Conservation (phyloP, 768 basidiomycete genomes). For the Zangia roseola region DNA sequence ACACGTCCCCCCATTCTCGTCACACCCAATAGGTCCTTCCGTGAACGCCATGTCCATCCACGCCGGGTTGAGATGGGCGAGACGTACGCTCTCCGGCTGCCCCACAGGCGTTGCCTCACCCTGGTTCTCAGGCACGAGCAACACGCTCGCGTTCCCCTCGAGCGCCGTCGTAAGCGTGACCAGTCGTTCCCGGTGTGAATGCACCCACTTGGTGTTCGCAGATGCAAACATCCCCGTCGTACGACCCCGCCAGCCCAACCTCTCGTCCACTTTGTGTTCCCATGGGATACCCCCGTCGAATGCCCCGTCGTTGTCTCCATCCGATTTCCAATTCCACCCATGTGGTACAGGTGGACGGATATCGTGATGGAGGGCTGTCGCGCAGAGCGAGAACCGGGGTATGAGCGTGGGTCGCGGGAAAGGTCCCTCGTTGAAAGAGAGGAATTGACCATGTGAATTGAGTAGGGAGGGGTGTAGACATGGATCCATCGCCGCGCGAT, state of each 20-base stretch:
- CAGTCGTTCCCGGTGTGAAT: slow-evolving; percentile 50
- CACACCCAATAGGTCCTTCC: slow-evolving; percentile 44
- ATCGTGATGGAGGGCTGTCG: slow-evolving; percentile 52
- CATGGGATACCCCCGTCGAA: slow-evolving; percentile 56
- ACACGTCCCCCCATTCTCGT: slow-evolving; percentile 33
- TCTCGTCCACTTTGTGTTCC: slow-evolving; percentile 60
- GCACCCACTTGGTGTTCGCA: slow-evolving; percentile 42
- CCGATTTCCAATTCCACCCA: slow-evolving; percentile 45
- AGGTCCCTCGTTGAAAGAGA: slow-evolving; percentile 48
- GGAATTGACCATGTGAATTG: slow-evolving; percentile 49
- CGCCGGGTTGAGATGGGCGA: slow-evolving; percentile 47
- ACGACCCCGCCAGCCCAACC: slow-evolving; percentile 70
- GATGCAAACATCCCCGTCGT: slow-evolving; percentile 62
- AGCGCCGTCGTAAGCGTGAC: slow-evolving; percentile 43
- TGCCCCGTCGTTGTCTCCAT: slow-evolving; percentile 16
- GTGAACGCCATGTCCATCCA: slow-evolving; percentile 63
- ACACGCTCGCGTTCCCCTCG: slow-evolving; percentile 37
- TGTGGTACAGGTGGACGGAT: slow-evolving; percentile 51
- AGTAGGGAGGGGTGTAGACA: slow-evolving; percentile 37
- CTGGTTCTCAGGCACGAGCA: slow-evolving; percentile 30
- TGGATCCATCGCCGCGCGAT: slow-evolving; percentile 36
- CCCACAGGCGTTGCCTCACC: slow-evolving; percentile 34
- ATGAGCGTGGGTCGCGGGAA: slow-evolving; percentile 40
- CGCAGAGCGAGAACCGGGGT: slow-evolving; percentile 54
- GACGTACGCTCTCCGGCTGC: slow-evolving; percentile 31